These are phyloP conservation scores for Phytopythium boreale DNA, from an alignment of 352 stramenopile genomes.

Conservation along the genomic window DNA sequence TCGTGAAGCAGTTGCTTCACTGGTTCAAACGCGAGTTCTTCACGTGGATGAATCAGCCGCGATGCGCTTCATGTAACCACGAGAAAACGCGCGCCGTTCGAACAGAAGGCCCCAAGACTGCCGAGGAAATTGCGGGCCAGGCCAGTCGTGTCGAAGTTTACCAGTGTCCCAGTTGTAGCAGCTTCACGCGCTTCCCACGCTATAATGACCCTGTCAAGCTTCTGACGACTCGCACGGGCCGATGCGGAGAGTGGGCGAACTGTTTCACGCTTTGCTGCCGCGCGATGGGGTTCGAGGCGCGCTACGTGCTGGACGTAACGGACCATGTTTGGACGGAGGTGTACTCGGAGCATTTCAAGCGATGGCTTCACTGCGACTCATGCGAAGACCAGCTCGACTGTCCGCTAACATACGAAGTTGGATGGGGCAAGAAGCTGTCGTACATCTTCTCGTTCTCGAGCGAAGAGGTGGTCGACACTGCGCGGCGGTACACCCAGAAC, in stretches of 20 bases:
- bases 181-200: constrained; percentile 81
- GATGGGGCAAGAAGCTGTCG: constrained; percentile 93
- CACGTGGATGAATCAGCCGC: constrained; percentile 85
- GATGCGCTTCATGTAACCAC: constrained; percentile 50
- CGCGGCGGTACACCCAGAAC: constrained; percentile 70
- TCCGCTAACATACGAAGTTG: constrained; percentile 93
- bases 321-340: constrained; percentile 96
- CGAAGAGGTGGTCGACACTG: constrained; percentile 91
- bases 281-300: constrained; percentile 88
- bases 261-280: constrained; percentile 91
- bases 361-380: constrained; percentile 93
- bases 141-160: constrained; percentile 88
- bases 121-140: constrained; percentile 54
- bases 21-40: constrained; percentile 93
- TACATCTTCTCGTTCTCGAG: constrained; percentile 90
- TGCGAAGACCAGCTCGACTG: constrained; percentile 93
- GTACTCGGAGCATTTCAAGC: constrained; percentile 66
- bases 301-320: constrained; percentile 93
- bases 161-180: constrained; percentile 50
- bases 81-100: constrained; percentile 42
- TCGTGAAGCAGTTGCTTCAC: constrained; percentile 70
- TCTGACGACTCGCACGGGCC: constrained; percentile 72
- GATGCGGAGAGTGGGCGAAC: constrained; percentile 93
- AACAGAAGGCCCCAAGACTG: constrained; percentile 41
- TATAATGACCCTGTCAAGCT: constrained; percentile 91